Conservation (phyloP, 2,329 filamentous ascomycete species). For the Verticillium dahliae region DNA sequence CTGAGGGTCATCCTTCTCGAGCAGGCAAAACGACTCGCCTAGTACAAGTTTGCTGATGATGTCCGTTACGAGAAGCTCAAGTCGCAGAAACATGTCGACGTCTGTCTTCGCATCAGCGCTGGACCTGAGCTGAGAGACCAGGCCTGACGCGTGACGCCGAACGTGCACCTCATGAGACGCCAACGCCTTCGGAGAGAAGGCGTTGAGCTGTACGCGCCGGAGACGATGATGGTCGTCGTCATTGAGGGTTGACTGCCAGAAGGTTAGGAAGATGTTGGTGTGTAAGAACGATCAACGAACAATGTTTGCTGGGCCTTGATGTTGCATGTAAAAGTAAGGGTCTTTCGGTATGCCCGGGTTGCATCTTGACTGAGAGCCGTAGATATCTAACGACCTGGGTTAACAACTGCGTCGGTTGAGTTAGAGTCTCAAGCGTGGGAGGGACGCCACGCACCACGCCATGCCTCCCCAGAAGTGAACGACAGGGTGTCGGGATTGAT, state of each 20-base stretch:
- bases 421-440: not conserved
- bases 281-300: not conserved
- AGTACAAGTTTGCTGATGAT: slow-evolving; percentile 29
- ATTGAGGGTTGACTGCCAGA: not conserved
- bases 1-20: slow-evolving; percentile 16
- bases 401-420: not conserved
- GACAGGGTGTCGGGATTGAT: slow-evolving; percentile 39
- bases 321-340: not conserved
- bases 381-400: not conserved
- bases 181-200: slow-evolving; percentile 8
- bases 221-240: slow-evolving; percentile 1
- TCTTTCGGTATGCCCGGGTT: not conserved
- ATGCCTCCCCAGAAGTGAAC: slow-evolving; percentile 27
- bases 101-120: not conserved
- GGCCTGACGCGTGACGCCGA: not conserved
- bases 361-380: not conserved
- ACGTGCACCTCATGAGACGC: not conserved
- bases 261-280: not conserved
- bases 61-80: slow-evolving; percentile 16
- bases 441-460: slow-evolving; percentile 10
- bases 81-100: slow-evolving; percentile 14
- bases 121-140: not conserved
- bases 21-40: slow-evolving; percentile 24
- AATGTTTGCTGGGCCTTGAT: not conserved
- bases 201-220: not conserved